These are phyloP conservation scores for Mycosphaerelloides madeirae DNA, from an alignment of 2,329 filamentous ascomycete species.

Conservation along the genomic window DNA sequence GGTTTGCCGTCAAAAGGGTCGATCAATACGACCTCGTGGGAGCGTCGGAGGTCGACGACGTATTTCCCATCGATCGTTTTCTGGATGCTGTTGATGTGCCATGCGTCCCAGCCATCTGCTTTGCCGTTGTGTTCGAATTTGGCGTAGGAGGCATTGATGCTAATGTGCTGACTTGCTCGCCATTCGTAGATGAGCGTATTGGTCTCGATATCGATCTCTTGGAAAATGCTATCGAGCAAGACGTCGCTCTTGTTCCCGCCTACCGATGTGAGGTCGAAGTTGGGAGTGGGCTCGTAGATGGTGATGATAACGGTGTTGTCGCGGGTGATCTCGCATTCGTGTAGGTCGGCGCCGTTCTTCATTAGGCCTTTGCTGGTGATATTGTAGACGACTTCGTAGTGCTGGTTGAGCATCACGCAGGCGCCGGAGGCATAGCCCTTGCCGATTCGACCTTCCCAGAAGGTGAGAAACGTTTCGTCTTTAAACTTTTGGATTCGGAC, in stretches of 20 bases:
- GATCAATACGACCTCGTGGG: conserved; percentile 44
- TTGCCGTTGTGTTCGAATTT: background rate
- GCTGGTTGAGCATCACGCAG: conserved; percentile 24
- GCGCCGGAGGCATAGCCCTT: conserved; percentile 5
- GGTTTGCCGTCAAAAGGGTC: conserved; percentile 40
- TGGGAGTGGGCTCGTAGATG: conserved; percentile 17
- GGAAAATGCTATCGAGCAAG: conserved; percentile 39
- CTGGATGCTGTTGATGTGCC: conserved; percentile 53
- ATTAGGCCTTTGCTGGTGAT: conserved; percentile 10
- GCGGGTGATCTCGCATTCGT: conserved; percentile 25
- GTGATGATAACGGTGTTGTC: conserved; percentile 21
- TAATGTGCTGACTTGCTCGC: conserved; percentile 41
- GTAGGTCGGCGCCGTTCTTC: conserved; percentile 15
- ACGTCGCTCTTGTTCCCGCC: conserved; percentile 10
- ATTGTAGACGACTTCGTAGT: conserved; percentile 23
- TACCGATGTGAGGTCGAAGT: conserved; percentile 21
- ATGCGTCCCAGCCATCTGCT: conserved; percentile 39
- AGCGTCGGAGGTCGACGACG: conserved; percentile 48
- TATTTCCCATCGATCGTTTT: conserved; percentile 48
- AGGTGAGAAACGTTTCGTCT: conserved; percentile 3
- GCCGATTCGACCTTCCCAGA: conserved; percentile 7
- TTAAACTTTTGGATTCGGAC: conserved; percentile 7
- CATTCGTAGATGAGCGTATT: conserved; percentile 41
- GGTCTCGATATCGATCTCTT: conserved; percentile 42
- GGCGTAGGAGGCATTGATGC: conserved; percentile 14